Base-by-base conservation (phyloP, 169 alveolate species). In the Plasmodium adleri region DNA sequence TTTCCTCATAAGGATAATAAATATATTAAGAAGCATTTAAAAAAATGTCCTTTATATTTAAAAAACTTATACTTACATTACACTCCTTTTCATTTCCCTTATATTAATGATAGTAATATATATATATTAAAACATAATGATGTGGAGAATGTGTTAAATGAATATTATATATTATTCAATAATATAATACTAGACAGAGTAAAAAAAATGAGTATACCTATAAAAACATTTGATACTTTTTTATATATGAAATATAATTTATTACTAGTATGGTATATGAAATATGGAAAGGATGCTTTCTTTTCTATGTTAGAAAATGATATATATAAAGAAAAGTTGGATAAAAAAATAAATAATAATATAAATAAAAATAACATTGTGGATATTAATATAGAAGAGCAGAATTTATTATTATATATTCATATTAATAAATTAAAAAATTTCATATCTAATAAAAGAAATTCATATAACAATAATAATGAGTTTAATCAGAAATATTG, bases 21-120 rank as follows among this genome's bases (percentile, higher is more conserved):
- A 45, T 60, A 39, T 10, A 8, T 80, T 12, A 13, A 66, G 7
- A 67, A 80, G 20, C 90, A 80, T 58, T 28, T 80, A 26, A 80
- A 80, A 80, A 66, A 80, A 54, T 80, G 90, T n/a, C 90, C 80
- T 0, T 45, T 80, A 39, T 80, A 32, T 56, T 50, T 80, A 67
- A 80, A 80, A 60, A 13, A 22, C 12, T 71, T 67, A 13, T 80
- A 67, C 56, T 60, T 66, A 1, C 90, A 80, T 58, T 66, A 67
- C 63, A 67, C 39, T 20, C 80, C 80, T 15, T 80, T 66, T 54
- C 64, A 24, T 50, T 80, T 80, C 9, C 83, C 90, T 1, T 47
- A 50, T 15, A 76, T 76, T 24, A 76, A 76, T 80, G 68, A 67
- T 72, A 67, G 83, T 9, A 67, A 43, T 17, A 50, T 22, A 26